Conservation (phyloP, 2,329 filamentous ascomycete genomes). For the Exophiala calicioides region DNA sequence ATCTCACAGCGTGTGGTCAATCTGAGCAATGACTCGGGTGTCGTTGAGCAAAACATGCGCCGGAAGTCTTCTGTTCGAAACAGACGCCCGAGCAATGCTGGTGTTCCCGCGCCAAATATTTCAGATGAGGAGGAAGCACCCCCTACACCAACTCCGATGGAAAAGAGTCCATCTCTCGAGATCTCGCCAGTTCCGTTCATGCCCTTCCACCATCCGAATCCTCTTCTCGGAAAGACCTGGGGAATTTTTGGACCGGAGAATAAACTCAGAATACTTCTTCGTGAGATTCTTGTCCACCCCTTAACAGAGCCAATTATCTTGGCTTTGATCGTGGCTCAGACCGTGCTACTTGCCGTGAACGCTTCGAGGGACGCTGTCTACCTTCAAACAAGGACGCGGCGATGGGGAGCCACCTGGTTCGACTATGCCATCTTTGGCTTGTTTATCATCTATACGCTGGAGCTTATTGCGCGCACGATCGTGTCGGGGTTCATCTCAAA, state of each 20-base stretch:
- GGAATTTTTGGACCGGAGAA: constrained; percentile 82
- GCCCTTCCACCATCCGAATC: constrained; percentile 57
- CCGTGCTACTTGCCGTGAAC: constrained; percentile 83
- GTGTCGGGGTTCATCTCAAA: constrained; percentile 94
- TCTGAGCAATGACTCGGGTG: constrained; percentile 86
- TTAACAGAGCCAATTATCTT: constrained; percentile 84
- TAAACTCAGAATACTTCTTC: constrained; percentile 70
- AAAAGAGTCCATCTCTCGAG: constrained; percentile 39
- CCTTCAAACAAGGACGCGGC: constrained; percentile 56
- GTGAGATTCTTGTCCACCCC: constrained; percentile 82
- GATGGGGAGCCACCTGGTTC: constrained; percentile 66
- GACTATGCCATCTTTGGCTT: constrained; percentile 81
- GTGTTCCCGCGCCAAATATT: constrained; percentile 9
- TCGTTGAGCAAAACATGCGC: constrained; percentile 70
- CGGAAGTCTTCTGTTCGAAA: constrained; percentile 51
- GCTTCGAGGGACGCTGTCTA: constrained; percentile 69
- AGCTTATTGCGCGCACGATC: constrained; percentile 78
- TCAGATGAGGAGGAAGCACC: constrained; percentile 21
- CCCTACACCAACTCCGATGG: constrained; percentile 34
- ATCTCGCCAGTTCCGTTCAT: constrained; percentile 15
- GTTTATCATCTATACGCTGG: constrained; percentile 86
- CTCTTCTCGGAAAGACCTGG: constrained; percentile 80
- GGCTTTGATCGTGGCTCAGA: constrained; percentile 82
- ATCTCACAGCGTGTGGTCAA: constrained; percentile 99
- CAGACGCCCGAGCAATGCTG: constrained; percentile 22